A percentile compares a stretch with the other conserved stretches of the same genome.
Evolutionary conservation across 148 eudicot genomes (phyloP).

Genomic region (Beta vulgaris): DNA sequence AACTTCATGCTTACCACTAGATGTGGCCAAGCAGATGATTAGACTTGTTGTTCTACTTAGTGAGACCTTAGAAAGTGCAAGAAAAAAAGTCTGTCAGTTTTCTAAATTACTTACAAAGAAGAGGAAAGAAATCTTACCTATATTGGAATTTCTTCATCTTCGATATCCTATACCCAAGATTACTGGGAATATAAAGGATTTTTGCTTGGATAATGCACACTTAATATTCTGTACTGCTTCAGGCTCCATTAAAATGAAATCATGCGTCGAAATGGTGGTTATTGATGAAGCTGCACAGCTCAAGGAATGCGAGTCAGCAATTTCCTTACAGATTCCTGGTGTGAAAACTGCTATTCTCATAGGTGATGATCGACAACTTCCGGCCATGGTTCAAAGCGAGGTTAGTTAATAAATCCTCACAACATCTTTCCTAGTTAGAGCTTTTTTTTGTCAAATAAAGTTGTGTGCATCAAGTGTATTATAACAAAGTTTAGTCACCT

Average conservation of each 20-base stretch:
- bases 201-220: constrained; percentile 40
- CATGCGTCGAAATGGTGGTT: constrained; percentile 23
- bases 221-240: constrained; percentile 56
- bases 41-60: constrained; percentile 26
- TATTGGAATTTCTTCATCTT: constrained; percentile 25
- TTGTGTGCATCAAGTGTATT: no score
- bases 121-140: constrained; percentile 11
- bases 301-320: constrained; percentile 55
- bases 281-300: constrained; percentile 65
- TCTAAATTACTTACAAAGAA: background rate
- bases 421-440: background rate
- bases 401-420: constrained; percentile 5
- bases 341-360: constrained; percentile 42
- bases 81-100: background rate
- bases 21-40: constrained; percentile 36
- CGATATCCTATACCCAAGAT: background rate
- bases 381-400: constrained; percentile 43
- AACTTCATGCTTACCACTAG: constrained; percentile 31
- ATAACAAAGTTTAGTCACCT: background rate
- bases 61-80: constrained; percentile 1
- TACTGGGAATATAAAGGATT: background rate
- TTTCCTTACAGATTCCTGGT: constrained; percentile 48
- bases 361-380: constrained; percentile 57
- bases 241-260: constrained; percentile 33
- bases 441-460: no score